A percentile compares a stretch with the other conserved stretches of the same genome.
Conservation (phyloP, 108 stramenopile genomes). For the Cyclotella baltica region DNA sequence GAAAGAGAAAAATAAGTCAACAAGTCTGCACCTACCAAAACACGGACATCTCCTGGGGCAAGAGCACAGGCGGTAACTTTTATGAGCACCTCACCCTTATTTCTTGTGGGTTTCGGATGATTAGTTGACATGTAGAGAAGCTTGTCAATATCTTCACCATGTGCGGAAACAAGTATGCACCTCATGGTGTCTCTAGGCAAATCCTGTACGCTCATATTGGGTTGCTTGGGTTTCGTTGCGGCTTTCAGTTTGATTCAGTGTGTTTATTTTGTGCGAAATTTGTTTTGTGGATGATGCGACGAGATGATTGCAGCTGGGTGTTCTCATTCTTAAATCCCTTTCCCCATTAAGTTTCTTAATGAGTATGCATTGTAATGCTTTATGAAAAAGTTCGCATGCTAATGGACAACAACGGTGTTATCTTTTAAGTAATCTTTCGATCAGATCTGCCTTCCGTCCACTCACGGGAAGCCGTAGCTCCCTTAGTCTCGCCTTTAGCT, state of each 20-base stretch:
- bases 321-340: no score
- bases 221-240: no score
- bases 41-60: slow-evolving; percentile 56
- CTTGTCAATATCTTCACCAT: slow-evolving; percentile 28
- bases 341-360: background rate
- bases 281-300: no score
- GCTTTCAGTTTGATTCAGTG: no score
- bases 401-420: background rate
- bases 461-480: background rate
- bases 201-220: slow-evolving; percentile 24
- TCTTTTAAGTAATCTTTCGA: background rate
- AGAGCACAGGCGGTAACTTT: slow-evolving; percentile 58
- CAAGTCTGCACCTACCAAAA: no score
- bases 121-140: slow-evolving; percentile 28
- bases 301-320: no score
- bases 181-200: slow-evolving; percentile 23
- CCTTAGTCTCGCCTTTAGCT: slow-evolving; percentile 16
- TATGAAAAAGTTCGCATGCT: background rate
- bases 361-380: background rate
- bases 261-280: no score
- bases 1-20: no score
- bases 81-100: slow-evolving; percentile 47
- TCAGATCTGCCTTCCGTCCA: slow-evolving; percentile 10
- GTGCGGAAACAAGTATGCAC: slow-evolving; percentile 26
- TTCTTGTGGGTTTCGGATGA: slow-evolving; percentile 24